Evolutionary conservation across 139 green algal genomes (phyloP), one percentile per base, ranked within the genome.

Genomic region (Pleodorina starrii): DNA sequence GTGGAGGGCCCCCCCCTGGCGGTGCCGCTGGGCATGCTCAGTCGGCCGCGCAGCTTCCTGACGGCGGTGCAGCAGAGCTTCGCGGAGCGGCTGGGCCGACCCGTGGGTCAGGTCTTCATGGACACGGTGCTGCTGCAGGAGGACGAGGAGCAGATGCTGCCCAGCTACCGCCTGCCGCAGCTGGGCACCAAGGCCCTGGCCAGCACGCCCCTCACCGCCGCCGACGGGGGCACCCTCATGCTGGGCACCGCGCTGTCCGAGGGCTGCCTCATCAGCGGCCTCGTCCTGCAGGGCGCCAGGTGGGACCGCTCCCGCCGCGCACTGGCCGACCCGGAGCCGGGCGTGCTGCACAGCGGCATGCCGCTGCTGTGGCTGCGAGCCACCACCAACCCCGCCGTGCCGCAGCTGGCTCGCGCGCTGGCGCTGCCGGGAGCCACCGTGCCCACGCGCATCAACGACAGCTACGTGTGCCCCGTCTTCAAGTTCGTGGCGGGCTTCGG

Each of bases 281-380:
- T 85, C n/a, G 87, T 91, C 5, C 35, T 88, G 78, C 87, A 91
- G 40, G 87, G 54, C 9, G 90, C 90, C 19, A 23, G 42, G 11
- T 93, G 90, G 90, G 85, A 93, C 36, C 36, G 36, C 11, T 16
- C 43, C 21, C 44, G 42, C 5, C 59, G 59, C 36, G 40, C 23
- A 23, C 57, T 93, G 57, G 73, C 46, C 6, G 90, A 93, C 32
- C 68, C 90, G 46, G 32, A 54, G 16, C 48, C 74, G 12, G 50
- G 54, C 0, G 35, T 79, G 35, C 77, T 93, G 71, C 81, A 84
- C 90, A 84, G 69, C 71, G 68, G 71, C n/a, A 84, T 93, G 90
- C 90, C 90, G 35, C 69, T 93, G 46, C 72, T 93, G 36, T 93
- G 90, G 90, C 90, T 93, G 48, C 66, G 87, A 17, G 74, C 87